Evolutionary conservation across 108 stramenopile species (phyloP).

Genomic region (Cyclotella kingstonii): DNA sequence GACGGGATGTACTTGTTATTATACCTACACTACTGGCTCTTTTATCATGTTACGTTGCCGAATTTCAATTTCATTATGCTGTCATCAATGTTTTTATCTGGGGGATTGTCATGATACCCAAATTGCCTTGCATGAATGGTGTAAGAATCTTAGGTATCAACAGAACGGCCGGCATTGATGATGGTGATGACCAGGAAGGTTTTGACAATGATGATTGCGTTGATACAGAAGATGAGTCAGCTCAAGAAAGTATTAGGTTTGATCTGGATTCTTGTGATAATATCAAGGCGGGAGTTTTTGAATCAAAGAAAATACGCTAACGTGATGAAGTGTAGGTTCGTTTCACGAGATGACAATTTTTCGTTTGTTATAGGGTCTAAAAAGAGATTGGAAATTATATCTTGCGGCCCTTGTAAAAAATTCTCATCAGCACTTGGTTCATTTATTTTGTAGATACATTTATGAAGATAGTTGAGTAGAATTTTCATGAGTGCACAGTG

Average conservation of each 20-base stretch:
- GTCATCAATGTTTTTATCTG: conserved; percentile 83
- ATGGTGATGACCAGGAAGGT: conserved; percentile 48
- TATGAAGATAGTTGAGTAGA: too few species aligned
- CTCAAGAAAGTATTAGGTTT: conserved; percentile 2
- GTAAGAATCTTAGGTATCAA: conserved; percentile 96
- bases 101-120: conserved; percentile 80
- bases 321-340: too few species aligned
- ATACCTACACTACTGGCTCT: conserved; percentile 83
- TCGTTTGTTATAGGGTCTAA: too few species aligned
- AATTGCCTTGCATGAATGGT: conserved; percentile 92
- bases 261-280: too few species aligned
- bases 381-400: too few species aligned
- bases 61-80: conserved; percentile 53
- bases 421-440: too few species aligned
- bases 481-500: too few species aligned
- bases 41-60: conserved; percentile 73
- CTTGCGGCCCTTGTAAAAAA: too few species aligned
- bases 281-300: too few species aligned
- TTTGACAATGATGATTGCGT: conserved; percentile 19
- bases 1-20: conserved; percentile 52
- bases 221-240: conserved; percentile 27
- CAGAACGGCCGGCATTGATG: conserved; percentile 93
- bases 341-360: too few species aligned
- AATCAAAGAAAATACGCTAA: too few species aligned
- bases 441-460: too few species aligned